Conservation (phyloP, 2,329 filamentous ascomycete species). For the Xylogone sp. region DNA sequence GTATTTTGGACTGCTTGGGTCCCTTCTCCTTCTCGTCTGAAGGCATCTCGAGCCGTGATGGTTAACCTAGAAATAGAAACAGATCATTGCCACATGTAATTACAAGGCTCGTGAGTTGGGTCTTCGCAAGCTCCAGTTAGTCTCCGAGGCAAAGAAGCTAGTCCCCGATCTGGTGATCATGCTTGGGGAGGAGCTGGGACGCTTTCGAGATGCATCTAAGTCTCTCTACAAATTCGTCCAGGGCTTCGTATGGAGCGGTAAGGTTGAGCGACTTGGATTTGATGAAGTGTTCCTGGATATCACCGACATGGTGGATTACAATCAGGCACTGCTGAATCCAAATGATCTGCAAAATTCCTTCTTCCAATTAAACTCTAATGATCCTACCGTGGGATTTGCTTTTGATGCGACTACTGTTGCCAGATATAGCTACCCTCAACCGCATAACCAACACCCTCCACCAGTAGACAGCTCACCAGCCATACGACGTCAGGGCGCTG, state of each 20-base stretch:
- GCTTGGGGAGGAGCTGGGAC: conserved; percentile 80
- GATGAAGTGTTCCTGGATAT: conserved; percentile 78
- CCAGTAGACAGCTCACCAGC: conserved; percentile 39
- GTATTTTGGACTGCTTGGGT: too few species aligned
- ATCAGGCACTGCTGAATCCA: conserved; percentile 65
- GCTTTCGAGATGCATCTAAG: conserved; percentile 85
- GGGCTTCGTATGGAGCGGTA: conserved; percentile 71
- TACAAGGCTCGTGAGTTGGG: conserved; percentile 78
- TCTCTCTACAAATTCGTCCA: conserved; percentile 70
- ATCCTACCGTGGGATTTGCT: conserved; percentile 75
- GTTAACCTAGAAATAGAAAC: conserved; percentile 60
- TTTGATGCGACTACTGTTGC: conserved; percentile 69
- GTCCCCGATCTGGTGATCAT: conserved; percentile 85
- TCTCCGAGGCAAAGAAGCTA: conserved; percentile 72
- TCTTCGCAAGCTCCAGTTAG: conserved; percentile 78
- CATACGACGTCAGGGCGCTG: not conserved
- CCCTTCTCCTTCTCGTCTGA: conserved; percentile 1
- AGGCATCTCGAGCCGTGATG: conserved; percentile 29
- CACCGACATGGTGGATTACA: conserved; percentile 83
- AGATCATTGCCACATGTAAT: conserved; percentile 90
- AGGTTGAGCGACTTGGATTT: conserved; percentile 79
- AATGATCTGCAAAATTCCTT: conserved; percentile 66
- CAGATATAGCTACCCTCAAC: conserved; percentile 42
- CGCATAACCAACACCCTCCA: conserved; percentile 3
- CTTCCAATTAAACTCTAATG: conserved; percentile 69